These are phyloP conservation scores for Saccharomyces paradoxus DNA, from an alignment of 805 yeast genomes.

Conservation along the genomic window DNA sequence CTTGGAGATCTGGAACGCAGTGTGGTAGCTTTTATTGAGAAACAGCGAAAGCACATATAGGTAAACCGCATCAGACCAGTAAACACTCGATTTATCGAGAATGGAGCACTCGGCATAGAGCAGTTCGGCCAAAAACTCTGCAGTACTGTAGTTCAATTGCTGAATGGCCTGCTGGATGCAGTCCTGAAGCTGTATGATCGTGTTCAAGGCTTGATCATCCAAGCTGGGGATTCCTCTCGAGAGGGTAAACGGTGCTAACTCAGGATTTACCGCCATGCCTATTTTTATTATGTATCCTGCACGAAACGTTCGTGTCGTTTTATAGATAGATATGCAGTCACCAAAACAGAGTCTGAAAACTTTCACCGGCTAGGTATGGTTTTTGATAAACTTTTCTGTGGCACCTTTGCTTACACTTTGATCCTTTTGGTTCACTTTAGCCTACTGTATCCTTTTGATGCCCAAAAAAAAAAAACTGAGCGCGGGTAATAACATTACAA, in stretches of 20 bases:
- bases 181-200: conserved; percentile 11
- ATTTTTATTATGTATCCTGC: background rate
- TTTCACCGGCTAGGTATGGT: background rate
- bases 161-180: conserved; percentile 17
- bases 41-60: conserved; percentile 61
- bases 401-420: background rate
- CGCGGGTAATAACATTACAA: background rate
- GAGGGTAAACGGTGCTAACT: background rate
- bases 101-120: conserved; percentile 47
- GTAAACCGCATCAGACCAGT: conserved; percentile 52
- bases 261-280: background rate
- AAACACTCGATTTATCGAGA: conserved; percentile 19
- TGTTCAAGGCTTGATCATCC: background rate
- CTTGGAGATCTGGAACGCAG: conserved; percentile 36
- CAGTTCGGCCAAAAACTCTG: conserved; percentile 82
- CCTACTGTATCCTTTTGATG: background rate
- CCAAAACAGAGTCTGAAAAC: background rate
- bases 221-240: background rate
- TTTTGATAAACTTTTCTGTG: background rate
- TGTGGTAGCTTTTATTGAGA: conserved; percentile 49
- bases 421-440: background rate
- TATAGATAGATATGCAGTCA: background rate
- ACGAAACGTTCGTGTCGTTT: background rate
- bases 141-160: conserved; percentile 40
- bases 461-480: background rate